Conservation (phyloP, 108 stramenopile species). For the Schizochytrium sp. region DNA sequence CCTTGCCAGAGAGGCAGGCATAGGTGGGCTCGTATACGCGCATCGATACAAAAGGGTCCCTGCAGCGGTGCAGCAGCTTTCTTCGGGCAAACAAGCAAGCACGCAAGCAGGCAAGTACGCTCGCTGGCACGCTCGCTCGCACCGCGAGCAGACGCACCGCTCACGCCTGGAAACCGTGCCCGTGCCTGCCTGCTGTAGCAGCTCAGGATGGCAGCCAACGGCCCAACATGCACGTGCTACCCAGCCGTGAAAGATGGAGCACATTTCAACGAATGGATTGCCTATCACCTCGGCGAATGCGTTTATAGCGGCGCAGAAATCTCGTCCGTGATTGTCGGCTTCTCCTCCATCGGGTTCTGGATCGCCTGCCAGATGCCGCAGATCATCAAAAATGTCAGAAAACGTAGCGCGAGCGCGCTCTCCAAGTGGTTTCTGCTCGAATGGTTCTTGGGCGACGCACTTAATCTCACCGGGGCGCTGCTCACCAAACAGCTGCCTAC, state of each 20-base stretch:
- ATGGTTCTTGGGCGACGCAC: constrained; percentile 21
- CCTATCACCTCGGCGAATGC: constrained; percentile 12
- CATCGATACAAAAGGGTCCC: no score
- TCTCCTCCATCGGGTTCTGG: constrained; percentile 17
- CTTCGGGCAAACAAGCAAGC: no score
- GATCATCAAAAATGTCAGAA: not conserved
- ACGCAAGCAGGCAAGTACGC: no score
- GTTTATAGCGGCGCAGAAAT: not conserved
- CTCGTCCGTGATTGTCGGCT: constrained; percentile 15
- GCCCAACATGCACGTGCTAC: not conserved
- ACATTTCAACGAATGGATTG: not conserved
- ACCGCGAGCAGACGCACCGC: no score
- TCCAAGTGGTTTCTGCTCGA: constrained; percentile 20
- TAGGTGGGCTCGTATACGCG: no score
- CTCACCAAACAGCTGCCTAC: constrained; percentile 15
- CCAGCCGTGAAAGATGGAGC: not conserved
- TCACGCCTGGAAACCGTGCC: no score
- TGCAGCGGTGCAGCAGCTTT: no score
- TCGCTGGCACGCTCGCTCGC: no score
- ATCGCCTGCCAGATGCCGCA: constrained; percentile 25
- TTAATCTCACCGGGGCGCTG: not conserved
- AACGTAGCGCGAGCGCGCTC: constrained; percentile 9
- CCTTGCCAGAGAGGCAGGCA: no score
- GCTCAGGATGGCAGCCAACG: not conserved
- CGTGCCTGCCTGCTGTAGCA: no score